These are phyloP conservation scores for Beta macrorhiza DNA, from an alignment of 179 eudicot species.

Conservation along the genomic window DNA sequence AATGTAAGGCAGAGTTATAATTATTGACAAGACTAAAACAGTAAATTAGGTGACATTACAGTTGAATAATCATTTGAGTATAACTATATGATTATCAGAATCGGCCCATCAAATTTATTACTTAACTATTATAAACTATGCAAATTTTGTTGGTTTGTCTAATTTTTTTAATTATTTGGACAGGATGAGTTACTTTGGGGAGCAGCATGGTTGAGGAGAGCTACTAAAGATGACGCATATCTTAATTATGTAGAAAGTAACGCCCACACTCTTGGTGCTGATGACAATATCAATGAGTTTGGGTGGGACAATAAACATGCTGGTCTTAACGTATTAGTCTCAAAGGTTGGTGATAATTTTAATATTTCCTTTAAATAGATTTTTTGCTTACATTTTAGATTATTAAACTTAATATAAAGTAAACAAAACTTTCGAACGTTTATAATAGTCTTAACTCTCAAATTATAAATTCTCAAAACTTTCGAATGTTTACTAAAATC, in stretches of 20 bases:
- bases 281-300: constrained; percentile 78
- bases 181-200: constrained; percentile 98
- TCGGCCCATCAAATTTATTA: not conserved
- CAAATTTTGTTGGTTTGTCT: not conserved
- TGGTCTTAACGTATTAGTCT: constrained; percentile 84
- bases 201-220: constrained; percentile 92
- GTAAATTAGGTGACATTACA: constrained; percentile 12
- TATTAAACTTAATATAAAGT: not conserved
- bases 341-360: constrained; percentile 70
- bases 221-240: constrained; percentile 61
- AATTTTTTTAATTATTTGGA: not conserved
- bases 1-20: not conserved
- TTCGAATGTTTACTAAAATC: no score
- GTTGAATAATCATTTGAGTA: not conserved
- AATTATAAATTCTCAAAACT: no score
- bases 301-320: constrained; percentile 99
- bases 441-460: no score
- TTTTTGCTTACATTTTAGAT: not conserved
- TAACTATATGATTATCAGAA: not conserved
- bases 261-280: constrained; percentile 83
- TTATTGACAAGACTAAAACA: not conserved
- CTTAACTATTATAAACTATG: no score
- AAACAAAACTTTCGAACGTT: no score
- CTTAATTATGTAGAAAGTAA: constrained; percentile 68
- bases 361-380: no score